phyloP scores from a whole-genome alignment of 371 early-diverging fungal species.

The Entomophthora muscae region DNA sequence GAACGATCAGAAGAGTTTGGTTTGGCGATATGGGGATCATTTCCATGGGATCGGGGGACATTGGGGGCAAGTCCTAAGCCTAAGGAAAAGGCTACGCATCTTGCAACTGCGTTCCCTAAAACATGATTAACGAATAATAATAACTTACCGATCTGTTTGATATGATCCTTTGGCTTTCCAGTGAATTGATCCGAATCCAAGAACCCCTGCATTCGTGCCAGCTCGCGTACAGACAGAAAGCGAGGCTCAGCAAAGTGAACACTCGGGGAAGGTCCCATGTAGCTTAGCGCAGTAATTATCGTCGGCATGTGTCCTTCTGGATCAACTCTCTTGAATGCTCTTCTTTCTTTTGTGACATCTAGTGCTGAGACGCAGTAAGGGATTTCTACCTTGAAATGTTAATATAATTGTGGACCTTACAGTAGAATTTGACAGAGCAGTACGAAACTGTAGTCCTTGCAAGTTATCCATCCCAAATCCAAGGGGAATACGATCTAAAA shows the following conservation, averaged over 20 bases:
- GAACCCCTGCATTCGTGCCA: conserved; percentile 13
- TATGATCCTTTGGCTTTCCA: conserved; percentile 7
- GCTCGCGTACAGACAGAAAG: conserved; percentile 10
- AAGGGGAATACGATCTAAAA: not conserved
- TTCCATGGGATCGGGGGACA: too few relatives aligned
- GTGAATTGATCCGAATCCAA: conserved; percentile 9
- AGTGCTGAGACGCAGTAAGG: too few relatives aligned
- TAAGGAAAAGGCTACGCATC: too few relatives aligned
- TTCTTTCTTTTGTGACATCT: not conserved
- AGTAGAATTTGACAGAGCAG: too few relatives aligned
- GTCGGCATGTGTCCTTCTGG: not conserved
- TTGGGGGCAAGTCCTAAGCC: too few relatives aligned
- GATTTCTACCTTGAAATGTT: too few relatives aligned
- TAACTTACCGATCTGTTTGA: conserved; percentile 11
- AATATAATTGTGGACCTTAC: too few relatives aligned
- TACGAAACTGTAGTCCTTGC: not conserved
- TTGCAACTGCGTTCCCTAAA: too few relatives aligned
- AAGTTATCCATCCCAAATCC: not conserved
- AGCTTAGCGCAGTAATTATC: not conserved
- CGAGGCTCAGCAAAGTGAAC: conserved; percentile 11
- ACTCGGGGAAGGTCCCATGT: not conserved
- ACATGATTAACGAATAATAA: too few relatives aligned
- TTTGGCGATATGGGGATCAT: too few relatives aligned
- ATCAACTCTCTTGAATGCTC: not conserved
- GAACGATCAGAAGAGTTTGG: too few relatives aligned